phyloP scores from a whole-genome alignment of 345 rosid genomes.

The Populus tremula region DNA sequence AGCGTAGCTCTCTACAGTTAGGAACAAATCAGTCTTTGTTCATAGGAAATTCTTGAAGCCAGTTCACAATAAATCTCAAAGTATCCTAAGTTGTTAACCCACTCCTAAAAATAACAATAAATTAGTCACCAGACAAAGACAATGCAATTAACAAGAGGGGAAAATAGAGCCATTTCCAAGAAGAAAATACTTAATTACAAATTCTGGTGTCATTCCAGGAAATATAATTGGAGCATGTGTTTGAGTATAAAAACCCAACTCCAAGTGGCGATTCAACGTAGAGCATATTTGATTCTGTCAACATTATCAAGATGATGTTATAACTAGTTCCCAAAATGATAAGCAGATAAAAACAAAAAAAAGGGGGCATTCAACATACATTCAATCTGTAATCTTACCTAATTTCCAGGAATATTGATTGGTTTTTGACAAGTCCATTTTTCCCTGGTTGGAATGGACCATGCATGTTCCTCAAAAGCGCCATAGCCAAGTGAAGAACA shows the following conservation, averaged over 20 bases:
- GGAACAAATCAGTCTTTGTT: constrained; percentile 26
- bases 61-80: constrained; percentile 30
- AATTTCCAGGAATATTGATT: constrained; percentile 37
- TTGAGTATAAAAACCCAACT: constrained; percentile 35
- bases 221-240: constrained; percentile 24
- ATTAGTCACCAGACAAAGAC: not conserved
- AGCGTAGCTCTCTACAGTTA: constrained; percentile 45
- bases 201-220: constrained; percentile 22
- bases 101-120: not conserved
- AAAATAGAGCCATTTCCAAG: not conserved
- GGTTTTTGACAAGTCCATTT: constrained; percentile 30
- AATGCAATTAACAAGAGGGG: not conserved
- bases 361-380: not conserved
- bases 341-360: not conserved
- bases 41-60: constrained; percentile 39
- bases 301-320: no score
- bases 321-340: not conserved
- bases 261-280: constrained; percentile 33
- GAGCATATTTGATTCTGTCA: constrained; percentile 16
- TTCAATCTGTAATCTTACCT: constrained; percentile 7
- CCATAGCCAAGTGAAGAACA: constrained; percentile 45
- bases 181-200: not conserved
- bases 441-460: constrained; percentile 37
- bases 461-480: constrained; percentile 34
- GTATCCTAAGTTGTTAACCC: constrained; percentile 30